Conservation (phyloP, 495 filamentous ascomycete genomes). For the Cenococcum geophilum region DNA sequence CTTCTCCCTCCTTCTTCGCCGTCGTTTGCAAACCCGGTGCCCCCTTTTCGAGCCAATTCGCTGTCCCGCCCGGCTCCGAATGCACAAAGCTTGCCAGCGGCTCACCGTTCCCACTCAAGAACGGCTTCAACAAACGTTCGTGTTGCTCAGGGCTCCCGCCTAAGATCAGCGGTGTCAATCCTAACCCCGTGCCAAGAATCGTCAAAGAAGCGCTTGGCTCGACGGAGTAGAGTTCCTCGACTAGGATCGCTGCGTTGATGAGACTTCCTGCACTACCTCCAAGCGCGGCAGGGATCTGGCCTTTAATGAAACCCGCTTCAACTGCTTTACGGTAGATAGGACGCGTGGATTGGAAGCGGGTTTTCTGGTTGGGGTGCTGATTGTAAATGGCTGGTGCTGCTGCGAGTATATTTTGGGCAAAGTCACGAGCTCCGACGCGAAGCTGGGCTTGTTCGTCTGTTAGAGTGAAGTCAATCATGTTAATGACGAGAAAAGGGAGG, state of each 20-base stretch:
- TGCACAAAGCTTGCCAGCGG: constrained; percentile 49
- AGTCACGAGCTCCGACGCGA: constrained; percentile 33
- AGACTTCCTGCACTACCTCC: constrained; percentile 44
- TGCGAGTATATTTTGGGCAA: constrained; percentile 39
- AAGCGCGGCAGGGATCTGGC: constrained; percentile 41
- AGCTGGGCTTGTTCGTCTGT: constrained; percentile 36
- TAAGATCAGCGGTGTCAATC: constrained; percentile 46
- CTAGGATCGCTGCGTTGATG: constrained; percentile 45
- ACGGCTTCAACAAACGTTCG: constrained; percentile 45
- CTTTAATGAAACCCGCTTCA: constrained; percentile 44
- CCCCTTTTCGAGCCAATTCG: constrained; percentile 49
- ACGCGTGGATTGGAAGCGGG: constrained; percentile 44
- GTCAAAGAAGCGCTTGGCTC: constrained; percentile 46
- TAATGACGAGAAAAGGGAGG: constrained; percentile 3
- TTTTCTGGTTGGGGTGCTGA: constrained; percentile 30
- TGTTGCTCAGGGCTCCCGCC: constrained; percentile 40
- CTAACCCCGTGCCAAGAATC: constrained; percentile 49
- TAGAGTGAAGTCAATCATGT: constrained; percentile 43
- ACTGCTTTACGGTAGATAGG: constrained; percentile 44
- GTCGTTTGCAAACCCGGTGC: constrained; percentile 46
- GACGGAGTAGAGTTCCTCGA: constrained; percentile 49
- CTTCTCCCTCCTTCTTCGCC: constrained; percentile 45
- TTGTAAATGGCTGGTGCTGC: constrained; percentile 38
- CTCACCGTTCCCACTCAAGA: constrained; percentile 42
- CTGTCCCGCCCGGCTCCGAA: constrained; percentile 47